These are phyloP conservation scores for Colletotrichum sp. DNA, from an alignment of 2,329 filamentous ascomycete genomes.

Conservation along the genomic window DNA sequence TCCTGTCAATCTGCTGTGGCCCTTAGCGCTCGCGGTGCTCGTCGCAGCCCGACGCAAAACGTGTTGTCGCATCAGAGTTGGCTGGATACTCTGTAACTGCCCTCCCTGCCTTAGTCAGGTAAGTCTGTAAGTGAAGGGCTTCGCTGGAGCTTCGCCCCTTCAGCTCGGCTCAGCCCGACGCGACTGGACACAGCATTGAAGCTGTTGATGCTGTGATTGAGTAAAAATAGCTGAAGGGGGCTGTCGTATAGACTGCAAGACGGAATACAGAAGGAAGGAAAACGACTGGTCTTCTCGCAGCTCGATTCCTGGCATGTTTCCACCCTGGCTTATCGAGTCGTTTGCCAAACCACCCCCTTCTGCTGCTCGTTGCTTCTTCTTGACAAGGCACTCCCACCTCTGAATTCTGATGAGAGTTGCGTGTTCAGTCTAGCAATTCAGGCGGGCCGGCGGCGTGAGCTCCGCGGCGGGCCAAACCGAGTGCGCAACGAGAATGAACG, in stretches of 20 bases:
- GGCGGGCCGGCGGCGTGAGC: background rate
- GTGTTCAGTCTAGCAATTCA: background rate
- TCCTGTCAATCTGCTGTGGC: conserved; percentile 13
- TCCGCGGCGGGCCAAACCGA: conserved; percentile 2
- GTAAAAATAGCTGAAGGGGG: background rate
- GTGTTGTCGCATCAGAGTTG: background rate
- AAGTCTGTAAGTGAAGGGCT: background rate
- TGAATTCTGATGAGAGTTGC: conserved; percentile 1
- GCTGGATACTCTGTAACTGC: background rate
- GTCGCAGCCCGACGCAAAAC: conserved; percentile 8
- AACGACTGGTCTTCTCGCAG: background rate
- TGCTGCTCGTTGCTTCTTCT: conserved; percentile 12
- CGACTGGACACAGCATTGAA: background rate
- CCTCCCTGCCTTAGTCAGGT: background rate
- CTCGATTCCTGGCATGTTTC: background rate
- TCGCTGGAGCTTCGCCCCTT: background rate
- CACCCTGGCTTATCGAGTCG: background rate
- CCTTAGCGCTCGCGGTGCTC: background rate
- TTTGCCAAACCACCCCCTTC: background rate
- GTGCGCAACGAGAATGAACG: background rate
- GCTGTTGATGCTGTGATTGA: background rate
- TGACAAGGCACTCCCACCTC: conserved; percentile 8
- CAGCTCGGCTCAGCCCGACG: background rate
- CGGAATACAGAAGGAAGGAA: background rate
- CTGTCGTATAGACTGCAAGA: background rate